These are phyloP conservation scores for Heterobasidion annosum DNA, from an alignment of 1,284 basidiomycete genomes.

Conservation along the genomic window DNA sequence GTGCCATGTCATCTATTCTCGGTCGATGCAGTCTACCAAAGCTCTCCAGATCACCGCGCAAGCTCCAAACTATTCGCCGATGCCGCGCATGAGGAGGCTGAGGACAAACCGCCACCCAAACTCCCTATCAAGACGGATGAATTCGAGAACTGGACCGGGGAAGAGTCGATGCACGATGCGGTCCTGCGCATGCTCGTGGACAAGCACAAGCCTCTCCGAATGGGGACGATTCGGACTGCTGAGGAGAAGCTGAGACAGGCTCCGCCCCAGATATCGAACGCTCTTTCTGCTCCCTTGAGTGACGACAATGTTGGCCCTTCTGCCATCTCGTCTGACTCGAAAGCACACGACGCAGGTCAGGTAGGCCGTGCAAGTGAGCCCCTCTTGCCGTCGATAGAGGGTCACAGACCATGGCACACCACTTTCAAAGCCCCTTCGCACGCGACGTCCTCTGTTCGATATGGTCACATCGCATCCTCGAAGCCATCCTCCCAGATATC, in stretches of 20 bases:
- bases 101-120: slow-evolving; percentile 19
- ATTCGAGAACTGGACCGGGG: slow-evolving; percentile 67
- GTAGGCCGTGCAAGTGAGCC: slow-evolving; percentile 25
- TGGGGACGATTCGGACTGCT: slow-evolving; percentile 52
- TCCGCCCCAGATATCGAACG: slow-evolving; percentile 16
- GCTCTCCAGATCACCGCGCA: slow-evolving; percentile 23
- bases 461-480: slow-evolving; percentile 29
- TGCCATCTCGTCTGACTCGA: not conserved
- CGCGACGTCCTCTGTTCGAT: slow-evolving; percentile 39
- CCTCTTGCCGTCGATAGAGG: slow-evolving; percentile 41
- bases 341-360: not conserved
- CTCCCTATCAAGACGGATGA: slow-evolving; percentile 27
- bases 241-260: slow-evolving; percentile 65
- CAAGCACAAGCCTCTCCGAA: slow-evolving; percentile 74
- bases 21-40: not conserved
- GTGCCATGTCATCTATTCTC: not conserved
- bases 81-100: slow-evolving; percentile 42
- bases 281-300: not conserved
- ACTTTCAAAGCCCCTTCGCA: slow-evolving; percentile 55
- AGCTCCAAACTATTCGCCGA: slow-evolving; percentile 68
- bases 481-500: slow-evolving; percentile 16
- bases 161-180: slow-evolving; percentile 64
- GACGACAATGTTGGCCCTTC: not conserved
- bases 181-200: slow-evolving; percentile 82
- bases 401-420: slow-evolving; percentile 64